Base-by-base conservation (phyloP, 2,329 filamentous ascomycete species). In the Didymella arachidicola region DNA sequence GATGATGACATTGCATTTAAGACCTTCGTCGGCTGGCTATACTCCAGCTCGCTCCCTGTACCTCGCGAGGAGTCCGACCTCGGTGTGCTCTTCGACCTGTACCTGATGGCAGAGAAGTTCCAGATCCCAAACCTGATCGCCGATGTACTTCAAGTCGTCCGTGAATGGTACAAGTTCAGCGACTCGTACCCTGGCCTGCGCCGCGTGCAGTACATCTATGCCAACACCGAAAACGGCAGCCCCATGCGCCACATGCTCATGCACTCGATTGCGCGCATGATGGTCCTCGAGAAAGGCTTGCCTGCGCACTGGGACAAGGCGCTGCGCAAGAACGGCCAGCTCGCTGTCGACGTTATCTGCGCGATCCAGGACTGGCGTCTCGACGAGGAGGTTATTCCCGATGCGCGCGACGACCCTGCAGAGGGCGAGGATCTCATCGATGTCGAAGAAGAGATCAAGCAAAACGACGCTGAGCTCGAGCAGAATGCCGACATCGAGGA, bases 221-320 rank as follows among this genome's bases (percentile, higher is more conserved):
- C 80, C 43, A 82, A 83, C 63, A 83, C 81, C 7, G 77, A 79
- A 51, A 74, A 80, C 7, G 79, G 80, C 12, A 72, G 68, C 53
- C 77, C 79, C 4, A 82, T 83, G 80, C 78, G 81, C 29, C 78
- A 80, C 60, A 79, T 83, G 77, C 78, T 83, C 56, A 80, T 83
- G 47, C 75, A 78, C 42, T 76, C 77, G 29, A 78, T 84, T 2
- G 83, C 83, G 36, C 72, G 83, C 47, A 79, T 83, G 71, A 74
- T 85, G 64, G 81, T 83, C 2, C 72, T 82, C 1, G 77, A 78
- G 51, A 80, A 83, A 53, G 79, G 75, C 11, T 82, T 85, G 39
- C 83, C 83, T 1, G 63, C 71, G 34, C 82, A 85, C 65, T 85
- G 83, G 83, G 82, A 83, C 64, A 82, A 81, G 67, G 83, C 83